These are phyloP conservation scores for Claviceps sp. DNA, from an alignment of 2,329 filamentous ascomycete genomes.

Conservation along the genomic window DNA sequence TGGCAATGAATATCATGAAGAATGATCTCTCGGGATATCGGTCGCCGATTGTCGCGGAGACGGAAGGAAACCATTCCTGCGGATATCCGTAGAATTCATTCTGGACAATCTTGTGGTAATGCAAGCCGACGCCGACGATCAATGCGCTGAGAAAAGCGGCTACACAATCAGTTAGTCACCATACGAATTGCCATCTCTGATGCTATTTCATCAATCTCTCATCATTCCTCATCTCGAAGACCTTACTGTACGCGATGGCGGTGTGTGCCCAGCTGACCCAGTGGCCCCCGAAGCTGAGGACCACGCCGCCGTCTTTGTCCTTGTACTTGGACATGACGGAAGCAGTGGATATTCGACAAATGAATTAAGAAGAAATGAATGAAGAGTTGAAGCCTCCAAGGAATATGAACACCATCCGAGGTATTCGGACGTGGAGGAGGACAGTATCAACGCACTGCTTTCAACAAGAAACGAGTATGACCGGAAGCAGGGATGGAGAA, in stretches of 20 bases:
- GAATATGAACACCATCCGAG: slow-evolving; percentile 18
- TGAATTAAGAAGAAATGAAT: slow-evolving; percentile 8
- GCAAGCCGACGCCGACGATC: slow-evolving; percentile 64
- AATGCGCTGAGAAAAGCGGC: slow-evolving; percentile 80
- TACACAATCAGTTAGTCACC: slow-evolving; percentile 21
- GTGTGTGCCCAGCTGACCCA: slow-evolving; percentile 91
- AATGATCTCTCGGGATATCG: slow-evolving; percentile 92
- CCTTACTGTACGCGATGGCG: slow-evolving; percentile 61
- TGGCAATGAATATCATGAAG: slow-evolving; percentile 94
- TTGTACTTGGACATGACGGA: slow-evolving; percentile 38
- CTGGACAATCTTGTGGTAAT: slow-evolving; percentile 94
- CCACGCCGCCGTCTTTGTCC: slow-evolving; percentile 48
- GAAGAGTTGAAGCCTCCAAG: background rate
- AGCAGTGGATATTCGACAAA: slow-evolving; percentile 4
- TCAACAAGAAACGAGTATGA: background rate
- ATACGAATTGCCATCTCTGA: background rate
- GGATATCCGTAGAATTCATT: slow-evolving; percentile 95
- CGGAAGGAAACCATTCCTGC: slow-evolving; percentile 91
- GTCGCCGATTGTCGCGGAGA: slow-evolving; percentile 93
- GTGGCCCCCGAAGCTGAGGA: slow-evolving; percentile 62
- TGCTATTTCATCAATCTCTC: background rate
- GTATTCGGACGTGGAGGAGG: slow-evolving; percentile 14
- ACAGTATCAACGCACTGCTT: slow-evolving; percentile 1
- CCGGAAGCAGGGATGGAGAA: slow-evolving; percentile 3
- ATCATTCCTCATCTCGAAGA: background rate